Evolutionary conservation across 106 monocot genomes (phyloP).

Genomic region (Phalaenopsis equestris): DNA sequence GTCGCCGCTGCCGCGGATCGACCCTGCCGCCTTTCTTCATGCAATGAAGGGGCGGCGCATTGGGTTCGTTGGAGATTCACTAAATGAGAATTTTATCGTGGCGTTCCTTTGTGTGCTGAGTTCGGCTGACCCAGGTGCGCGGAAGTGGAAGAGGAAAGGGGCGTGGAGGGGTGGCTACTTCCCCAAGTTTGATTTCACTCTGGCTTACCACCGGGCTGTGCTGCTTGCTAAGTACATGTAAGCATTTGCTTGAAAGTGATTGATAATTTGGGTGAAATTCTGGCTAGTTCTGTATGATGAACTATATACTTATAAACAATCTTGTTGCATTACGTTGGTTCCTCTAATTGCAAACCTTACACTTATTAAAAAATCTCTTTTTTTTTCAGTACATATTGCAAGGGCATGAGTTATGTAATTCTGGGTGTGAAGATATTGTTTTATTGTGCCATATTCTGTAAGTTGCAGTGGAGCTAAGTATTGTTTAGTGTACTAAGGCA

Average conservation of each 20-base stretch:
- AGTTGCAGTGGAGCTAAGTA: too few relatives aligned
- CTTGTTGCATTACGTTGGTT: too few relatives aligned
- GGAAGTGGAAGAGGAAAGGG: constrained; percentile 81
- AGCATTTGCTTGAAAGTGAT: constrained; percentile 2
- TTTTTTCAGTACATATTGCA: too few relatives aligned
- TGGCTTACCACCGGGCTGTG: constrained; percentile 79
- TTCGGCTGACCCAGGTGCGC: constrained; percentile 48
- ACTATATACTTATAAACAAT: too few relatives aligned
- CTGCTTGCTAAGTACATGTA: constrained; percentile 78
- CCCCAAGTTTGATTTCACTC: constrained; percentile 65
- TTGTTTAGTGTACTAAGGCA: too few relatives aligned
- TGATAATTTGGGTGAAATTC: too few relatives aligned
- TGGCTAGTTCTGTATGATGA: too few relatives aligned
- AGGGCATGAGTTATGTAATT: too few relatives aligned
- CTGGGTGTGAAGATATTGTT: too few relatives aligned
- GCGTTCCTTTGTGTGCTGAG: constrained; percentile 63
- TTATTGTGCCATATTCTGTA: too few relatives aligned
- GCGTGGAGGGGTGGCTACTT: constrained; percentile 94
- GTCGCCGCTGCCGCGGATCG: constrained; percentile 22
- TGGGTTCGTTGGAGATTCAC: constrained; percentile 76
- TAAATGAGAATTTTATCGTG: constrained; percentile 85
- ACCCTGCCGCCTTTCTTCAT: constrained; percentile 42
- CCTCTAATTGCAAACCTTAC: too few relatives aligned
- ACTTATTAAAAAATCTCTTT: too few relatives aligned
- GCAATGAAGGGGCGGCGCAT: constrained; percentile 51